Conservation (phyloP, 2,329 filamentous ascomycete species). For the Neurospora sp. region DNA sequence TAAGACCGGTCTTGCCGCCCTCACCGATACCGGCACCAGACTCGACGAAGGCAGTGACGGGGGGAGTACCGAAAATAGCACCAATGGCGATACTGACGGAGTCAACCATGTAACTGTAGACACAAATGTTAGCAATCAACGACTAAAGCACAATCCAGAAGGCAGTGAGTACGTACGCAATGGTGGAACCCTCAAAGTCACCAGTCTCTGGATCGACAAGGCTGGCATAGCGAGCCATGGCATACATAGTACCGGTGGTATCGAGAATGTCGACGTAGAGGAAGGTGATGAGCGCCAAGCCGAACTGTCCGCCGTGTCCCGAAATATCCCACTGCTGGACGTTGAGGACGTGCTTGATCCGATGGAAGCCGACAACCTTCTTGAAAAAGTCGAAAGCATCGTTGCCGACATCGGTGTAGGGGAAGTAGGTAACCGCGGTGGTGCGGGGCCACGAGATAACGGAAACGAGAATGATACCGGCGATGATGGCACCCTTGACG, state of each 20-base stretch:
- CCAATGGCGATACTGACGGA: constrained; percentile 71
- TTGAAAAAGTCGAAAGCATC: constrained; percentile 77
- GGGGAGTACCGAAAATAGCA: constrained; percentile 64
- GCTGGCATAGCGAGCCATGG: constrained; percentile 77
- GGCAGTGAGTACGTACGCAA: constrained; percentile 36
- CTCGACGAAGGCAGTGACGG: constrained; percentile 80
- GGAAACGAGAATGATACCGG: constrained; percentile 72
- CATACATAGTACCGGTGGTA: constrained; percentile 76
- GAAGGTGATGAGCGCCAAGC: constrained; percentile 77
- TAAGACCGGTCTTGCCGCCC: constrained; percentile 77
- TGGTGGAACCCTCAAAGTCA: constrained; percentile 77
- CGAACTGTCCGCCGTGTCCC: constrained; percentile 64
- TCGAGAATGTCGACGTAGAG: constrained; percentile 86
- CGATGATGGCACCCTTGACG: constrained; percentile 78
- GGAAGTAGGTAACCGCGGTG: constrained; percentile 73
- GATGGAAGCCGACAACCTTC: constrained; percentile 75
- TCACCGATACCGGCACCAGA: constrained; percentile 86
- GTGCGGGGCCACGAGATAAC: constrained; percentile 80
- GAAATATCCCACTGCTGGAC: constrained; percentile 67
- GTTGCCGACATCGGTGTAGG: constrained; percentile 58
- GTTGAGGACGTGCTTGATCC: constrained; percentile 57
- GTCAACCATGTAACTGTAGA: constrained; percentile 59
- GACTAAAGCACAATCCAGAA: neutral
- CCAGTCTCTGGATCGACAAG: constrained; percentile 73
- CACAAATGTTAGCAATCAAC: neutral